A percentile compares a stretch with the other conserved stretches of the same genome.
phyloP scores from a whole-genome alignment of 2,329 filamentous ascomycete genomes.

The Ciborinia camelliae region DNA sequence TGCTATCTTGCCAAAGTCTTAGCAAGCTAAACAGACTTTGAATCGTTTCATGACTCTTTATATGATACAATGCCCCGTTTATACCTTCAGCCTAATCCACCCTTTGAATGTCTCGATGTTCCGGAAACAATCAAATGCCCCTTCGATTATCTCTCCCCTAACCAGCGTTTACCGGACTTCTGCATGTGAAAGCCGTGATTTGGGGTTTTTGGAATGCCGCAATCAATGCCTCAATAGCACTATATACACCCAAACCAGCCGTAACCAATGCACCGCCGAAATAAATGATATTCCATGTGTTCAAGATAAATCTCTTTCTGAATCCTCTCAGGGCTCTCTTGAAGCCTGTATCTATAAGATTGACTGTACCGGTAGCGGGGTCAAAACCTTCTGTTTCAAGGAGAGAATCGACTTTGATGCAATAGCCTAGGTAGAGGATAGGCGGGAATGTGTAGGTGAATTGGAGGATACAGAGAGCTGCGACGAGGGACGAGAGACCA shows the following conservation, averaged over 20 bases:
- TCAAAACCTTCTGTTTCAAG: slow-evolving; percentile 35
- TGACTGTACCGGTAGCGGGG: slow-evolving; percentile 24
- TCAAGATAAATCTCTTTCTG: slow-evolving; percentile 20
- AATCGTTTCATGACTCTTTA: neutral
- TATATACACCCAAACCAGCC: slow-evolving; percentile 29
- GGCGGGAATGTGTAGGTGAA: slow-evolving; percentile 48
- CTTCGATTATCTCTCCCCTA: neutral
- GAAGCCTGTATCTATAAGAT: slow-evolving; percentile 14
- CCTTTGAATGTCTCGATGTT: neutral
- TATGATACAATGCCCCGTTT: neutral
- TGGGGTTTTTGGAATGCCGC: slow-evolving; percentile 27
- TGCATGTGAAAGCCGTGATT: slow-evolving; percentile 30
- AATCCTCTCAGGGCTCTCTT: slow-evolving; percentile 26
- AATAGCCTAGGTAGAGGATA: slow-evolving; percentile 34
- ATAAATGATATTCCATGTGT: slow-evolving; percentile 29
- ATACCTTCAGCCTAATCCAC: no score
- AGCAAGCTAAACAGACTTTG: neutral
- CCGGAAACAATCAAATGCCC: neutral
- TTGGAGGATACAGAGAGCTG: slow-evolving; percentile 45
- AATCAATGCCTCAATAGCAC: slow-evolving; percentile 39
- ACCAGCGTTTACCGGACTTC: slow-evolving; percentile 1
- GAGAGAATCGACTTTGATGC: slow-evolving; percentile 32
- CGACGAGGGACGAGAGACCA: slow-evolving; percentile 41
- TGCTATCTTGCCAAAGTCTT: no score
- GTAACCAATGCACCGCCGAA: slow-evolving; percentile 28